These are phyloP conservation scores for Aspergillus neoniger DNA, from an alignment of 2,329 filamentous ascomycete genomes.

Conservation along the genomic window DNA sequence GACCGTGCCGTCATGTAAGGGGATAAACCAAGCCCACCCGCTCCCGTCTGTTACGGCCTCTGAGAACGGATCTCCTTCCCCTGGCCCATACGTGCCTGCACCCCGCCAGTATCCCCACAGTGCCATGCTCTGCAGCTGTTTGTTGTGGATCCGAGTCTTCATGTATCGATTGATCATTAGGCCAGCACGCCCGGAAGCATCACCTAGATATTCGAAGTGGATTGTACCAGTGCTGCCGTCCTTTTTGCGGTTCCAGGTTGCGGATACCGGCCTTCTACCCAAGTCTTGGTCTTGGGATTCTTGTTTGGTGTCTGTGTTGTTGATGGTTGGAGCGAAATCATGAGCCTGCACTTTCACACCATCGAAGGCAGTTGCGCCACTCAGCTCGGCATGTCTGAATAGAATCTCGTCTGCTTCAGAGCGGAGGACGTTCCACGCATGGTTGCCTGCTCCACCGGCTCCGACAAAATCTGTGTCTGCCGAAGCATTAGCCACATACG, in stretches of 20 bases:
- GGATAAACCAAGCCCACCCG: slow-evolving; percentile 57
- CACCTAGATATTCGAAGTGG: slow-evolving; percentile 51
- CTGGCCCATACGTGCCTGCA: neutral
- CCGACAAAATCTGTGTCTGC: slow-evolving; percentile 28
- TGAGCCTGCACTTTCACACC: slow-evolving; percentile 3
- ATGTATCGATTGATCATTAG: slow-evolving; percentile 52
- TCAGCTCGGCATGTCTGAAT: slow-evolving; percentile 29
- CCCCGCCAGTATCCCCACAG: slow-evolving; percentile 53
- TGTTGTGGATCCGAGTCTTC: slow-evolving; percentile 52
- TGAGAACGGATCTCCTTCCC: slow-evolving; percentile 5
- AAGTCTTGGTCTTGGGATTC: neutral
- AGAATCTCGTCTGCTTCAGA: slow-evolving; percentile 33
- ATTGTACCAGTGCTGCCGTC: neutral
- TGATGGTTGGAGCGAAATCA: neutral
- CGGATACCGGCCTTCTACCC: slow-evolving; percentile 2
- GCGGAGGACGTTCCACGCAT: slow-evolving; percentile 34
- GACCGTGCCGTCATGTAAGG: slow-evolving; percentile 49
- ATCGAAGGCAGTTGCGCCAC: slow-evolving; percentile 24
- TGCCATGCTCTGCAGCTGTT: slow-evolving; percentile 53
- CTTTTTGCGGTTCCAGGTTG: neutral
- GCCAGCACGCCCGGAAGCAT: slow-evolving; percentile 51
- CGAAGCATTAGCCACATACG: neutral
- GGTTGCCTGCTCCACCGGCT: slow-evolving; percentile 20
- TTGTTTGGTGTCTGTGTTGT: neutral
- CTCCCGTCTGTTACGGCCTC: slow-evolving; percentile 41